These are phyloP conservation scores for Podaxis sp. DNA, from an alignment of 768 basidiomycete species.

Conservation along the genomic window DNA sequence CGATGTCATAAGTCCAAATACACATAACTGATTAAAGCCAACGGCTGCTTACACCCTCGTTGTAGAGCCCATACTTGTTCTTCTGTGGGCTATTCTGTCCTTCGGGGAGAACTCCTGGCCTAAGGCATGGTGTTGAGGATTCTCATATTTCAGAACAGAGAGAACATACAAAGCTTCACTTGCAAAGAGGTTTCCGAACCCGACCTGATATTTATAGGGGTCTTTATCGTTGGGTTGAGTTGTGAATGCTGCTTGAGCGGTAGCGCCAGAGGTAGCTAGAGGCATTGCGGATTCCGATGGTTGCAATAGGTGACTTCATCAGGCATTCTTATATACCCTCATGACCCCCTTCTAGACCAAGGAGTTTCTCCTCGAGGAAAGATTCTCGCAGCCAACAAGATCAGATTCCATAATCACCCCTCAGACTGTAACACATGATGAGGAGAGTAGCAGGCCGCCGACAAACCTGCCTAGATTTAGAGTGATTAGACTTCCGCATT, in stretches of 20 bases:
- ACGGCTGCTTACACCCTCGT: slow-evolving; percentile 42
- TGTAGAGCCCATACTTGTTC: slow-evolving; percentile 58
- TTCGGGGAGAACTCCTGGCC: slow-evolving; percentile 51
- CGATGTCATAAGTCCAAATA: background rate
- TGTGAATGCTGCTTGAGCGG: slow-evolving; percentile 34
- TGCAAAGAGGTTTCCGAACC: slow-evolving; percentile 55
- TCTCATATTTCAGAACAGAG: background rate
- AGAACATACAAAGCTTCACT: slow-evolving; percentile 48
- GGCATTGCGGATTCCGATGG: slow-evolving; percentile 17
- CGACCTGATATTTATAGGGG: slow-evolving; percentile 54
- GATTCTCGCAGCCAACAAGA: slow-evolving; percentile 4
- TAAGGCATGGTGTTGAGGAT: slow-evolving; percentile 14
- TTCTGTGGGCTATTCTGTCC: slow-evolving; percentile 63
- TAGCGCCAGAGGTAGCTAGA: slow-evolving; percentile 27
- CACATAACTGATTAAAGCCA: background rate
- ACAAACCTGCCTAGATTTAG: background rate
- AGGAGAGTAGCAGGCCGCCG: background rate
- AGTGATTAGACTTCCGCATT: background rate
- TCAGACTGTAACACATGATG: background rate
- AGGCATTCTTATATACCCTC: slow-evolving; percentile 1
- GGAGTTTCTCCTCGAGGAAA: slow-evolving; percentile 6
- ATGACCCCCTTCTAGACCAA: background rate
- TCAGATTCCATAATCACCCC: background rate
- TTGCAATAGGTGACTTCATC: background rate
- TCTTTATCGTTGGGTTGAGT: slow-evolving; percentile 37